These are phyloP conservation scores for Neurospora discreta DNA, from an alignment of 495 filamentous ascomycete species.

Conservation along the genomic window DNA sequence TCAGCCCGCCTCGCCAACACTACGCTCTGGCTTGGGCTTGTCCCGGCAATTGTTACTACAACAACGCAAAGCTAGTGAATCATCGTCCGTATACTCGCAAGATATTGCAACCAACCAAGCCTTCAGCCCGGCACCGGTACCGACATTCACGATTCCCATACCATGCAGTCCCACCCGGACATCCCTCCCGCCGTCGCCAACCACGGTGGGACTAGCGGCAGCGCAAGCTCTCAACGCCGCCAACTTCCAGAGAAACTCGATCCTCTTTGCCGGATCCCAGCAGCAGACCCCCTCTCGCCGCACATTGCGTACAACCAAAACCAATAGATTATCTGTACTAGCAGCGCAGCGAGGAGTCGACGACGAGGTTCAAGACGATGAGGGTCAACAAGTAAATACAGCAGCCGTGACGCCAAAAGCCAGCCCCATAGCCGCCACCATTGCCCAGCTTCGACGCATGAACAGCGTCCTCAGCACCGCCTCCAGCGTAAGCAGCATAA, in stretches of 20 bases:
- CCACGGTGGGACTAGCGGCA: not conserved
- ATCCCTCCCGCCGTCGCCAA: not conserved
- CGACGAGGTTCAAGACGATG: not conserved
- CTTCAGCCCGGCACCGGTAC: not conserved
- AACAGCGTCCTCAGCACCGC: slow-evolving; percentile 13
- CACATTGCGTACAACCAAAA: not conserved
- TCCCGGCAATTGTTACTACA: not conserved
- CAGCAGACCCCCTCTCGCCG: not conserved
- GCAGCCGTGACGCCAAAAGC: not conserved
- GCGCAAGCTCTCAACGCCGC: slow-evolving; percentile 5
- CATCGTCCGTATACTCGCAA: slow-evolving; percentile 19
- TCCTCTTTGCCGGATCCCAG: not conserved
- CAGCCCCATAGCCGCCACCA: slow-evolving; percentile 1
- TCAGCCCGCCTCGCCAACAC: not conserved
- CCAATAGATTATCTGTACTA: not conserved
- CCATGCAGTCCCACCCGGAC: not conserved
- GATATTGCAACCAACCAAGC: slow-evolving; percentile 1
- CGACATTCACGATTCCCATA: not conserved
- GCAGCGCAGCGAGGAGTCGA: not conserved
- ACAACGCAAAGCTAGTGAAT: slow-evolving; percentile 5
- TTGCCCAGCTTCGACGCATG: slow-evolving; percentile 17
- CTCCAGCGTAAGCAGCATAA: slow-evolving; percentile 6
- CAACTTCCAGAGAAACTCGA: slow-evolving; percentile 3
- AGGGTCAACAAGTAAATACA: not conserved
- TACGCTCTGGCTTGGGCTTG: not conserved